A percentile compares a stretch with the other conserved stretches of the same genome.
phyloP scores from a whole-genome alignment of 805 yeast species.

The Candida krabiensis region DNA sequence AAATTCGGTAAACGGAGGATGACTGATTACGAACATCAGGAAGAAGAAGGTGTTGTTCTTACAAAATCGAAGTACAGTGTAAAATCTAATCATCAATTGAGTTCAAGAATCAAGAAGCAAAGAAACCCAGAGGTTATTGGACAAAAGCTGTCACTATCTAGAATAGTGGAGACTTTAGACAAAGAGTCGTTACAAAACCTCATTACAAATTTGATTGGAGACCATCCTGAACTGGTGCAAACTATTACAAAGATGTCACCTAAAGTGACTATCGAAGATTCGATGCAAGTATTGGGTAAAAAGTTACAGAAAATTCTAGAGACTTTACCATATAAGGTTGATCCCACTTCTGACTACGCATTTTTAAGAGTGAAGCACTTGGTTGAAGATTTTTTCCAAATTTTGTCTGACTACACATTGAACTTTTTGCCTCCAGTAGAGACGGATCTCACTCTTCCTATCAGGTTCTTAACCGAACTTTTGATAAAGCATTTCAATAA shows the following conservation, averaged over 20 bases:
- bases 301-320: conserved; percentile 46
- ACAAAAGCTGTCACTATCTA: conserved; percentile 57
- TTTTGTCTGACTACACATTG: conserved; percentile 72
- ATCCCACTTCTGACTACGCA: conserved; percentile 70
- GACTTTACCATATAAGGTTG: conserved; percentile 75
- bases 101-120: conserved; percentile 34
- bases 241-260: conserved; percentile 57
- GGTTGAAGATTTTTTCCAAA: conserved; percentile 66
- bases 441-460: conserved; percentile 48
- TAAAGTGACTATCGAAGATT: conserved; percentile 51
- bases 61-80: conserved; percentile 6
- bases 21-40: conserved; percentile 12
- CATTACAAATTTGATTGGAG: conserved; percentile 50
- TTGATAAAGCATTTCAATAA: conserved; percentile 60
- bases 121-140: conserved; percentile 45
- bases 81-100: conserved; percentile 9
- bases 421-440: conserved; percentile 74
- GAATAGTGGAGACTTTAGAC: conserved; percentile 71
- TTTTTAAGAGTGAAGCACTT: conserved; percentile 68
- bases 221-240: conserved; percentile 60
- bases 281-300: conserved; percentile 47
- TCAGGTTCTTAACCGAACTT: conserved; percentile 58
- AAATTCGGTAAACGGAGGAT: conserved; percentile 19
- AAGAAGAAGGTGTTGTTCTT: conserved; percentile 8
- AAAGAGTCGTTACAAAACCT: conserved; percentile 52